These are phyloP conservation scores for Colletotrichum brevisporum DNA, from an alignment of 2,329 filamentous ascomycete genomes.

Conservation along the genomic window DNA sequence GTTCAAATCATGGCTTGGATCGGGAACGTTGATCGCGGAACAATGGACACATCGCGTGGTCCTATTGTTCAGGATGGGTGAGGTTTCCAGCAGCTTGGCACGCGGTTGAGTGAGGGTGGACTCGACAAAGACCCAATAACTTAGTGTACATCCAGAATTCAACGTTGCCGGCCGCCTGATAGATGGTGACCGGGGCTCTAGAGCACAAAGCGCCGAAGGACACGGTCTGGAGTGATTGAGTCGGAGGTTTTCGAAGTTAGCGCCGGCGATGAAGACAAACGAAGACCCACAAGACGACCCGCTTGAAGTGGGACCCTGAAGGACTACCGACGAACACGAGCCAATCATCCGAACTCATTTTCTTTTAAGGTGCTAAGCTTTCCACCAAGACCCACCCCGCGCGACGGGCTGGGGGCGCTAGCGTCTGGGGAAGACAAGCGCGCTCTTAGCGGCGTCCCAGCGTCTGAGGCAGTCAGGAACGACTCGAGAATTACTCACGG, in stretches of 20 bases:
- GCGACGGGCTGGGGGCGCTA: neutral
- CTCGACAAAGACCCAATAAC: neutral
- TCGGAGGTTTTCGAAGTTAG: conserved; percentile 11
- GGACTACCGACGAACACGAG: neutral
- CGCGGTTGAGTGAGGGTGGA: neutral
- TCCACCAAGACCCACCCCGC: too few relatives aligned
- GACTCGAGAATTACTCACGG: conserved; percentile 15
- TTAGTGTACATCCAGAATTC: neutral
- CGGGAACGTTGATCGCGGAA: neutral
- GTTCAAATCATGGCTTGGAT: conserved; percentile 4
- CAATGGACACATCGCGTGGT: conserved; percentile 7
- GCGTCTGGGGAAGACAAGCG: neutral
- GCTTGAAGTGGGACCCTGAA: neutral
- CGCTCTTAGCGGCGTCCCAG: neutral
- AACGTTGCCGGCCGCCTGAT: too few relatives aligned
- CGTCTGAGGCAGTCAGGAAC: conserved; percentile 2
- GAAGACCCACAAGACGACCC: neutral
- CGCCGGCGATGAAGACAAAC: conserved; percentile 4
- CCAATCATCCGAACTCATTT: conserved; percentile 9
- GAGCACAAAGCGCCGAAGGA: conserved; percentile 27
- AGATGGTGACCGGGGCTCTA: neutral
- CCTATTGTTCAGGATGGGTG: neutral
- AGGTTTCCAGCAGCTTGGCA: conserved; percentile 12
- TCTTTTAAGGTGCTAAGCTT: too few relatives aligned
- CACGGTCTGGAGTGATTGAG: conserved; percentile 13